Evolutionary conservation across 2,329 filamentous ascomycete genomes (phyloP), one percentile per base, ranked within the genome.

Genomic region (Westerdykella sp.): DNA sequence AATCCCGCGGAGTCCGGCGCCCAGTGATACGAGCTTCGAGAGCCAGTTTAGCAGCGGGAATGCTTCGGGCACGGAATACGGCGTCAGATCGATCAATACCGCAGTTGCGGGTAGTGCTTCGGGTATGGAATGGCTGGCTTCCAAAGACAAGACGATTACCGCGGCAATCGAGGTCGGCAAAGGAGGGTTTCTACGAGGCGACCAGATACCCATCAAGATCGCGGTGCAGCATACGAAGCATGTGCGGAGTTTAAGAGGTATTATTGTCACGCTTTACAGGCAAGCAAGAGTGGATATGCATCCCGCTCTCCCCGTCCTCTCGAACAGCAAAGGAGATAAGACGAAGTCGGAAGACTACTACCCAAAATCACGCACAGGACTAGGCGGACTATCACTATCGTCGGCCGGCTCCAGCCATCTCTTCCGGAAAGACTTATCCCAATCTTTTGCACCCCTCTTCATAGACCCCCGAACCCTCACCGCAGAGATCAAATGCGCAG

Each of bases 381-480:
- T 96, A 6, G 87, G 86, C 13, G 90, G 90, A 0, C 73, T 97
- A 22, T 94, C 90, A 1, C 74, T 97, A 34, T 87, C 87, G 1
- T 93, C 88, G 1, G 85, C 86, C 6, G 84, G 87, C 31, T 90
- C 89, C 2, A 91, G 83, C 62, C 93, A 90, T 65, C 79, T 93
- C n/a, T 97, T 96, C 63, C 84, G 93, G 42, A 97, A 97, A 65
- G 93, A 98, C 63, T 72, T 98, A 3, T 84, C 87, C 4, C 93
- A 98, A 65, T 84, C 85, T 1, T 88, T 94, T 44, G 84, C 86
- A 15, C 90, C 93, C 4, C 74, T 98, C 37, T 87, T 96, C 42
- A 83, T 97, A 42, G 85, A 97, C 58, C 91, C 90, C 0, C 72
- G 67, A 21, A 89, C 83, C 1, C 74, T 96, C 52, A 84, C 82